A percentile compares a stretch with the other conserved stretches of the same genome.
These are phyloP conservation scores for Metschnikowia arizonensis DNA, from an alignment of 805 yeast species.

Conservation along the genomic window DNA sequence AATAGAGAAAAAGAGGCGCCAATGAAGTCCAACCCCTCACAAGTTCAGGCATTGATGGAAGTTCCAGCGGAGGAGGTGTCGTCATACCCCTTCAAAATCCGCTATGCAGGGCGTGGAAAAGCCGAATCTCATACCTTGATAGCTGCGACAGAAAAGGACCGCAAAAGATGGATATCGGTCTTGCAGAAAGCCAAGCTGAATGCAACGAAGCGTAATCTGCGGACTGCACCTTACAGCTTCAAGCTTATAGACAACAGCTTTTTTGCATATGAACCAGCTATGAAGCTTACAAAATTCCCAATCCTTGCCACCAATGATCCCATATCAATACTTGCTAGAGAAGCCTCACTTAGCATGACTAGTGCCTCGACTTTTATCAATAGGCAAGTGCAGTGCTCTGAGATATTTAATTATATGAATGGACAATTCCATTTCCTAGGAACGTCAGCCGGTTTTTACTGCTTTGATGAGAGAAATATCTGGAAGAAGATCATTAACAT, in stretches of 20 bases:
- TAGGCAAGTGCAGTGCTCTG: slow-evolving; percentile 41
- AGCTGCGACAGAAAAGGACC: slow-evolving; percentile 45
- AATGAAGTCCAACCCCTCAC: background rate
- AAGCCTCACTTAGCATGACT: background rate
- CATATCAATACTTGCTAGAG: slow-evolving; percentile 28
- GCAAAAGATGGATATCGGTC: slow-evolving; percentile 54
- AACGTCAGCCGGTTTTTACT: slow-evolving; percentile 57
- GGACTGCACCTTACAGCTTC: slow-evolving; percentile 52
- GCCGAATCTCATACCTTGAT: slow-evolving; percentile 50
- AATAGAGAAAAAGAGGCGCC: slow-evolving; percentile 21
- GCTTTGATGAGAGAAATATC: slow-evolving; percentile 41
- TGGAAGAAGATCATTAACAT: slow-evolving; percentile 62
- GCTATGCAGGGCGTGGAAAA: slow-evolving; percentile 55
- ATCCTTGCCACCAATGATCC: slow-evolving; percentile 51
- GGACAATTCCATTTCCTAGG: slow-evolving; percentile 54
- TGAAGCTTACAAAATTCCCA: slow-evolving; percentile 49
- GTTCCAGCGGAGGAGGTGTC: slow-evolving; percentile 24
- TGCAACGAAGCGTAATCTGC: slow-evolving; percentile 26
- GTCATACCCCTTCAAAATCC: slow-evolving; percentile 46
- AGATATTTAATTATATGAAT: slow-evolving; percentile 43
- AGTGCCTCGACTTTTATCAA: slow-evolving; percentile 16
- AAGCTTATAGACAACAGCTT: slow-evolving; percentile 51
- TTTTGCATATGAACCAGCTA: slow-evolving; percentile 61
- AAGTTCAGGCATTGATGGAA: background rate
- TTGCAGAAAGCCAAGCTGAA: slow-evolving; percentile 46